Evolutionary conservation across 768 basidiomycete species (phyloP), one percentile per base, ranked within the genome.

Genomic region (Ramaria sp.): DNA sequence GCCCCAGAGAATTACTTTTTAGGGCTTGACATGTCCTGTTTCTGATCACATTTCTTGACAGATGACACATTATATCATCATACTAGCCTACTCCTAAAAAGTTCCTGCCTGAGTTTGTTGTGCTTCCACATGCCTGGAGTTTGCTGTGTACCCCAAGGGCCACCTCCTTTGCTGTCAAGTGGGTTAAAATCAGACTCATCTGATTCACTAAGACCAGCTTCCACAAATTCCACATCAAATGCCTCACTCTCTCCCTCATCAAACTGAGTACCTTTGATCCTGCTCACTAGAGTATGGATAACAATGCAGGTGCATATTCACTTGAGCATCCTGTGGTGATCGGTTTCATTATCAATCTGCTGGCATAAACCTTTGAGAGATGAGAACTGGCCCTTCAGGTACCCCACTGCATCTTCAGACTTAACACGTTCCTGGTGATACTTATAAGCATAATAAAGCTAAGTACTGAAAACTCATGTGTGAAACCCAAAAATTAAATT

Each of bases 321-420:
- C 20, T 64, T 62, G 4, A 64, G 66, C 0, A 70, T 70, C 38
- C 61, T 50, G n/a, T 60, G 60, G 59, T 73, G 72, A 0, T 56
- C 43, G 0, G 17, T 19, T 10, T 58, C 61, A 54, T 66, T 54
- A 1, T 57, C 51, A 57, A 73, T 72, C 7, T 60, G 22, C 6
- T 67, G 20, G 1, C 67, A 65, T 4, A 75, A 65, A 9, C 64
- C 61, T 51, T 67, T 67, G 0, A 74, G 60, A 0, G 68, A 73
- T 12, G 66, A 65, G 59, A 73, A 74, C 5, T 69, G 65, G 0
- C 74, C 74, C 57, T 76, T 76, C 22, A 75, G 62, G 42, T 58
- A 72, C 0, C 73, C 72, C 33, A 75, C 70, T 9, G 70, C 63
- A 65, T 75, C 72, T 53, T 75, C 72, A 5, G 71, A 74, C 0